phyloP scores from a whole-genome alignment of 2,329 filamentous ascomycete species.

The Zymoseptoria passerinii region DNA sequence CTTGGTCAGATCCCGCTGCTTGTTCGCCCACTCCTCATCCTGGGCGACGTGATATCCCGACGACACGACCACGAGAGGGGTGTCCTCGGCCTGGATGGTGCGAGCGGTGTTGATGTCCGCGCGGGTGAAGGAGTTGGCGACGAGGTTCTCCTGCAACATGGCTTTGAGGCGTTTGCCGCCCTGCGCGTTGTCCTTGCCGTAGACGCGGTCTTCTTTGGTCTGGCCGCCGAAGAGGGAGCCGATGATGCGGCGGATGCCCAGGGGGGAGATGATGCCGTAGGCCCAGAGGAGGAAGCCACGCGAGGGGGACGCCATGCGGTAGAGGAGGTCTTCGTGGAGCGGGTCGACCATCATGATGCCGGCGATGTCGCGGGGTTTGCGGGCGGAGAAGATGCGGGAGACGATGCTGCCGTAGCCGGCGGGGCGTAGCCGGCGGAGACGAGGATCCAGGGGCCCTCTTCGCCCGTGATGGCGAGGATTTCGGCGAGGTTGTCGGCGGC shows the following conservation, averaged over 20 bases:
- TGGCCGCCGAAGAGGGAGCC: constrained; percentile 78
- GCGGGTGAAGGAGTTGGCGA: constrained; percentile 74
- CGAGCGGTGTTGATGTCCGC: constrained; percentile 72
- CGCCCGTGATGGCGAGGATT: constrained; percentile 68
- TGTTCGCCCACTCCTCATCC: constrained; percentile 67
- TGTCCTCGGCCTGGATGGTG: constrained; percentile 68
- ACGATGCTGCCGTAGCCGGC: constrained; percentile 84
- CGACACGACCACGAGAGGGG: constrained; percentile 71
- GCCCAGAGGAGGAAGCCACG: constrained; percentile 82
- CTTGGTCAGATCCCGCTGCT: constrained; percentile 74
- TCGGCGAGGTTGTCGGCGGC: constrained; percentile 83
- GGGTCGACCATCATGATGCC: constrained; percentile 82
- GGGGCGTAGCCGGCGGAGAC: too few species aligned
- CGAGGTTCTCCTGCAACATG: constrained; percentile 84
- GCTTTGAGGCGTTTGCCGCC: constrained; percentile 78
- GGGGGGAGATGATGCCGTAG: constrained; percentile 73
- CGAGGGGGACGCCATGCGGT: constrained; percentile 55
- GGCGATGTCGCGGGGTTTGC: constrained; percentile 64
- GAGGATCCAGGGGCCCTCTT: constrained; percentile 81
- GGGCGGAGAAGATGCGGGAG: constrained; percentile 80
- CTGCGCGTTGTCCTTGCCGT: constrained; percentile 70
- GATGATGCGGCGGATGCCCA: constrained; percentile 71
- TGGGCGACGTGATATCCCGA: constrained; percentile 63
- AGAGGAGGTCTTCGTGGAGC: constrained; percentile 77
- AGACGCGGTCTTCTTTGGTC: constrained; percentile 73